Evolutionary conservation across 306 rosid species (phyloP), one percentile per base, ranked within the genome.

Genomic region (Alnus glutinosa): DNA sequence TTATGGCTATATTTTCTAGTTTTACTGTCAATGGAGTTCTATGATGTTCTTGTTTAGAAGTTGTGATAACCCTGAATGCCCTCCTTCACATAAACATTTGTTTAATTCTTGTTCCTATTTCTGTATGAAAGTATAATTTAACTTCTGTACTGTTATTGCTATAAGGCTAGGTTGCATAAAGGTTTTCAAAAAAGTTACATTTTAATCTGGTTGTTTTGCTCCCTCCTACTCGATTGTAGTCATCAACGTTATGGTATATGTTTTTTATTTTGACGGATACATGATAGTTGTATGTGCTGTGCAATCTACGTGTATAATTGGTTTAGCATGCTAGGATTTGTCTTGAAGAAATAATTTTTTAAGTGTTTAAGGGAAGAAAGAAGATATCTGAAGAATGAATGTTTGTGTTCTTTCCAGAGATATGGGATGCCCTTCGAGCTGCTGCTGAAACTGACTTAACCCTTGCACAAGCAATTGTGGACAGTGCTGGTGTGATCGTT

Each of bases 341-440:
- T 51, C 59, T 32, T 61, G 68, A 61, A 61, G 68, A 61, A 61
- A 12, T 61, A 61, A 28, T 61, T 9, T 9, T 61, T 2, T 61
- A 30, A 13, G 15, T 28, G 42, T 39, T 4, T 61, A 32, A 32
- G 68, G 9, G 13, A 34, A 64, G 47, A 14, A 36, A 9, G 48
- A 67, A 37, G 72, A 18, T 16, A 67, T 37, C 72, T 39, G 72
- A 67, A 67, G 16, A 8, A 9, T 67, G 51, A 67, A 67, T 67
- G 14, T 48, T 39, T 18, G 50, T 67, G 23, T 67, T 67, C 72
- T 67, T 67, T 67, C 76, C 78, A 95, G 99, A 95, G 91, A 95
- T 95, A 82, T 95, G 99, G 99, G 99, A 95, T 75, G 99, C 99
- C 58, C 98, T 95, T 81, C 85, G 90, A 80, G 99, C 99, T 79